Conservation (phyloP, 257 asterid genomes). For the Parsonsia alboflavescens region DNA sequence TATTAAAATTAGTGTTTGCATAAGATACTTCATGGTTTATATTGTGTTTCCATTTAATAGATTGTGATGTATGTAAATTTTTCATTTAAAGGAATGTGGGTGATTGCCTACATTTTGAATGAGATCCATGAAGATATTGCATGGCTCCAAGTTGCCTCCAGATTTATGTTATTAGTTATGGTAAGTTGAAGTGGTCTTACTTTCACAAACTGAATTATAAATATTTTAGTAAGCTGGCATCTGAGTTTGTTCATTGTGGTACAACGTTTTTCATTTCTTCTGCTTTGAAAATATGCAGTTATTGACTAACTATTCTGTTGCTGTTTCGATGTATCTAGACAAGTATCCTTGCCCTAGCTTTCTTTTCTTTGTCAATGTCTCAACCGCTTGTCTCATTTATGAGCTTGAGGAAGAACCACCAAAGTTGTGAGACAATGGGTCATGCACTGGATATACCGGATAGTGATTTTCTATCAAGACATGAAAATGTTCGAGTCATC, state of each 20-base stretch:
- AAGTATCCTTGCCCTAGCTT: conserved; percentile 63
- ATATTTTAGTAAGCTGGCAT: conserved; percentile 9
- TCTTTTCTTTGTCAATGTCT: conserved; percentile 65
- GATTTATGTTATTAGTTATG: conserved; percentile 51
- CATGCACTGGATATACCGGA: conserved; percentile 65
- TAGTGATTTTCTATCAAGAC: conserved; percentile 40
- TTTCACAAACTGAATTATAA: conserved; percentile 6
- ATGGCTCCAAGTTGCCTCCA: conserved; percentile 62
- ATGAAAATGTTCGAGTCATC: conserved; percentile 33
- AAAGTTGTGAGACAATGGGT: conserved; percentile 56
- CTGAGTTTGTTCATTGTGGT: neutral
- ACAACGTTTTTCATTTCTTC: conserved; percentile 4
- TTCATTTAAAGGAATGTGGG: conserved; percentile 55
- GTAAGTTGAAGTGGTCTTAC: conserved; percentile 32
- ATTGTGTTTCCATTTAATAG: neutral
- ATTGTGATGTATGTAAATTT: neutral
- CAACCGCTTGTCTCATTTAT: conserved; percentile 71
- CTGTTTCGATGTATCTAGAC: conserved; percentile 38
- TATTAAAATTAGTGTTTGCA: neutral
- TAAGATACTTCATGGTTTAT: neutral
- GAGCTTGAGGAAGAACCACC: conserved; percentile 51
- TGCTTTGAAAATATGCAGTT: conserved; percentile 3
- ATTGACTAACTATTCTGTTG: conserved; percentile 3
- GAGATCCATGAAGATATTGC: conserved; percentile 58
- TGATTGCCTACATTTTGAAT: conserved; percentile 54